A percentile compares a stretch with the other conserved stretches of the same genome.
phyloP scores from a whole-genome alignment of 2,329 filamentous ascomycete species.

The Colletotrichum sp. region DNA sequence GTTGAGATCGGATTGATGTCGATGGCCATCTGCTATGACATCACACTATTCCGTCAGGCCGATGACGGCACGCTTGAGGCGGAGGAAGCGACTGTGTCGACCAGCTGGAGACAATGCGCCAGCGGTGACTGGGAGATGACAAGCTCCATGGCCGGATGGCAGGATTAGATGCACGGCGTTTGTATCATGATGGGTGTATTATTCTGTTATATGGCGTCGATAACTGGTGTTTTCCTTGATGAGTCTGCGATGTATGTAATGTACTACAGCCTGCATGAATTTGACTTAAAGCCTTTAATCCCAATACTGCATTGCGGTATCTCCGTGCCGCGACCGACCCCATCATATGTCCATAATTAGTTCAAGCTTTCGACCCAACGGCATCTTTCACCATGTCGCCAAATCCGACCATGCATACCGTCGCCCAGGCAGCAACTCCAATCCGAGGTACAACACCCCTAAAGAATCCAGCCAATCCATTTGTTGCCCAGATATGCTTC shows the following conservation, averaged over 20 bases:
- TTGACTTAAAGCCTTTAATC: background rate
- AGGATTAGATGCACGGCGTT: background rate
- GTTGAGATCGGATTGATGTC: constrained; percentile 43
- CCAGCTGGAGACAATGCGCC: constrained; percentile 39
- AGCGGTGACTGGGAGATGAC: constrained; percentile 37
- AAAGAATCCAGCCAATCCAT: constrained; percentile 5
- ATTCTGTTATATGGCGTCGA: background rate
- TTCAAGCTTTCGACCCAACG: background rate
- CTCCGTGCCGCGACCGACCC: background rate
- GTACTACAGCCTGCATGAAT: background rate
- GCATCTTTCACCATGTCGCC: constrained; percentile 2
- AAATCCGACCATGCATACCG: constrained; percentile 3
- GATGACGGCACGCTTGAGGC: constrained; percentile 29
- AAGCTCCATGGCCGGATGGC: constrained; percentile 20
- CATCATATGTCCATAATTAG: rapidly evolving
- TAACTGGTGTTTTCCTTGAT: background rate
- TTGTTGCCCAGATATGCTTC: constrained; percentile 4
- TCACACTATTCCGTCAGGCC: constrained; percentile 30
- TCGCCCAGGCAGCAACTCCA: constrained; percentile 8
- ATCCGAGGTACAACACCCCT: background rate
- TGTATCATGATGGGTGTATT: background rate
- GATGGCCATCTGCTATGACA: constrained; percentile 36
- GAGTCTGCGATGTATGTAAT: constrained; percentile 1
- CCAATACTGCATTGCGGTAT: background rate
- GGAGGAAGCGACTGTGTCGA: constrained; percentile 31